phyloP scores from a whole-genome alignment of 2,329 filamentous ascomycete genomes.

The Neonectria sp. region DNA sequence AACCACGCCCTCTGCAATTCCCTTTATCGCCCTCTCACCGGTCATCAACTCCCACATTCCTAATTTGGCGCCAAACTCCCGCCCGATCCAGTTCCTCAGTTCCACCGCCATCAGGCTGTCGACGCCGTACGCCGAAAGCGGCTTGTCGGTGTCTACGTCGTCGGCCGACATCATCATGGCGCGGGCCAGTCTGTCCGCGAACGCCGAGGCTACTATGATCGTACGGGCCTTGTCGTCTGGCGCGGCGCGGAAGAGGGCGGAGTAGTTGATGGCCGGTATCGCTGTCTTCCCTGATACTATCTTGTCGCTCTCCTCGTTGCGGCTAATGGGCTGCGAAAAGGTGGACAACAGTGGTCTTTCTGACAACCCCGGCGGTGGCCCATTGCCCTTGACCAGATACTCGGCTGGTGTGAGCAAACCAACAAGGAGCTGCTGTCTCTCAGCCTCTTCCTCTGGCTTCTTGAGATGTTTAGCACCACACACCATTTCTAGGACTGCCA shows the following conservation, averaged over 20 bases:
- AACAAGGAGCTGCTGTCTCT: neutral
- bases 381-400: neutral
- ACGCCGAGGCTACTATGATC: slow-evolving; percentile 29
- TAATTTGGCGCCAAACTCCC: neutral
- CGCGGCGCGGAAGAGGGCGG: neutral
- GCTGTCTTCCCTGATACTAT: neutral
- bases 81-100: slow-evolving; percentile 57
- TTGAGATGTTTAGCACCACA: neutral
- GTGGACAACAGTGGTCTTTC: neutral
- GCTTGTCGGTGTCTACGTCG: slow-evolving; percentile 40
- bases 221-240: neutral
- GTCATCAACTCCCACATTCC: neutral
- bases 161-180: slow-evolving; percentile 50
- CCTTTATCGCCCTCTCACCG: neutral
- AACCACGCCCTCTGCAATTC: neutral
- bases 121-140: slow-evolving; percentile 42
- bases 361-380: neutral
- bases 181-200: slow-evolving; percentile 50
- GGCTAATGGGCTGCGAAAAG: neutral
- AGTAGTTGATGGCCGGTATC: neutral
- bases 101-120: slow-evolving; percentile 60
- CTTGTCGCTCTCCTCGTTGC: neutral
- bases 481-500: neutral
- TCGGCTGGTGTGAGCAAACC: neutral
- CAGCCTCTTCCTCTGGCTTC: neutral